Evolutionary conservation across 2,329 filamentous ascomycete species (phyloP), one percentile per base, ranked within the genome.

Genomic region (Botrytis aclada): DNA sequence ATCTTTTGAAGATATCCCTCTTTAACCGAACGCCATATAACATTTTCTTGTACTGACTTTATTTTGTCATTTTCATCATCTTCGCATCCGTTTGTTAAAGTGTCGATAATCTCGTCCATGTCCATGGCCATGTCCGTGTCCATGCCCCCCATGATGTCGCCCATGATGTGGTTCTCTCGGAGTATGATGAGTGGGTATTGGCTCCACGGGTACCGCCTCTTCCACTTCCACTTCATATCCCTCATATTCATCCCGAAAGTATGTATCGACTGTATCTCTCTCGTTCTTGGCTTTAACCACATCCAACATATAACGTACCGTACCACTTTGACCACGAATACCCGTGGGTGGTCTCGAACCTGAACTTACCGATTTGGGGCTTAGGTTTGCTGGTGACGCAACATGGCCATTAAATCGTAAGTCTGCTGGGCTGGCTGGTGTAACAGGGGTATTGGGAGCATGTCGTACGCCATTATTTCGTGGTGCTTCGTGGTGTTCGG

Each of bases 221-320:
- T 97, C 93, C 37, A 94, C 89, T 79, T 97, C 93, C 60, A 93
- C 85, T 79, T 92, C 90, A 78, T 91, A 90, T 80, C 94, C 92
- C 76, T 94, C 92, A 78, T 89, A 93, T 79, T 94, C 91, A 61
- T 92, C 88, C 60, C 88, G 88, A 80, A 92, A 93, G 81, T 91
- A 94, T 67, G 87, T 85, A 6, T 86, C 86, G 2, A 95, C 91
- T 20, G 87, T 85, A 20, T 87, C 86, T 77, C 89, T 88, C 82
- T 99, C 96, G 25, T 86, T 85, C 64, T 88, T 87, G 2, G 94
- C 94, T 67, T 91, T 88, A 71, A 92, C 90, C 0, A 91, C 89
- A 76, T 97, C 93, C 66, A 98, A 90, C 82, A 98, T 93, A 81
- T 97, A 98, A 10, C 96, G 89, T 76, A 97, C 89, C 0, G 95